Evolutionary conservation across 345 rosid species (phyloP), one percentile per base, ranked within the genome.

Genomic region (Eucalyptus pauciflora): DNA sequence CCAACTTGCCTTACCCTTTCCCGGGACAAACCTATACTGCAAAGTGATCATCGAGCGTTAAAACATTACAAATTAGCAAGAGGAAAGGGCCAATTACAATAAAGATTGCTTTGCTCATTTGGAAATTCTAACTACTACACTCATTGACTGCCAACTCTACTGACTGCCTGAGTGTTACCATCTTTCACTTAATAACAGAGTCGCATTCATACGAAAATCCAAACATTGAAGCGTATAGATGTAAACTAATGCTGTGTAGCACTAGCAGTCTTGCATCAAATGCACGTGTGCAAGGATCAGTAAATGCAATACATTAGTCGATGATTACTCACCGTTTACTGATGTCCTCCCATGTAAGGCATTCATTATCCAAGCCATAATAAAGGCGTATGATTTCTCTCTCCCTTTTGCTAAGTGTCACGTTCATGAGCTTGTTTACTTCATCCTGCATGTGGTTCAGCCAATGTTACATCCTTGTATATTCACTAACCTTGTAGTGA

Each of bases 301-400:
- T 20, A 45, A 13, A 87, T 25, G 24, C 15, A 7, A 15, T 27
- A 16, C 33, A 10, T 22, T 49, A 52, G 86, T 29, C 48, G 2
- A 27, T 50, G 50, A 46, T 56, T 46, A 91, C 95, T 93, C 89
- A 97, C 99, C 98, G 95, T 92, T 97, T 98, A 88, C 99, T 98
- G 79, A 98, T 98, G 90, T 98, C 98, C 93, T 97, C 99, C 98
- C 99, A 95, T n/a, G 99, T 95, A 89, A 97, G 98, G 91, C 96
- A 92, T 94, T 94, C 96, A 10, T 93, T 92, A 90, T 94, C 98
- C 50, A 96, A 93, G 86, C 98, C 99, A 80, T 96, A 91, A 93
- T 98, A 98, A 87, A 97, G 96, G 41, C 97, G 95, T 37, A 98
- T 93, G 31, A 98, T 98, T 89, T 98, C 97, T 91, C 91, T 93